Base-by-base conservation (phyloP, 768 basidiomycete genomes). In the Terana coerulea region DNA sequence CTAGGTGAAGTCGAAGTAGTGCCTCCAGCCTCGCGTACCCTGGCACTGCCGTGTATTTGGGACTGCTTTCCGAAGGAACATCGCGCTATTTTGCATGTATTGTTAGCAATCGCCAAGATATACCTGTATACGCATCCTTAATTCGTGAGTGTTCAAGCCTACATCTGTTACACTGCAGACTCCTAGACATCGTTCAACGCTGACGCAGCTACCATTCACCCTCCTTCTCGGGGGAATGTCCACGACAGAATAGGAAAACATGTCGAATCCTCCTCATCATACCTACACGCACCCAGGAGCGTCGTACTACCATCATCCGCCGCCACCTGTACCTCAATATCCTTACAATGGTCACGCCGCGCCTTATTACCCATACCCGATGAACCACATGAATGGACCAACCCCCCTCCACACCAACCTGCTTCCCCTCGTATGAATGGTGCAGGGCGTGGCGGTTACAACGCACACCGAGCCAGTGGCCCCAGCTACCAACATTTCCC, bases 341-440 rank as follows among this genome's bases (percentile, higher is more conserved):
- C 42, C 47, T 14, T 67, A 60, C 45, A 21, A 56, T n/a, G 62
- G 60, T 36, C 58, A 50, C 9, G 55, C 59, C 10, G 51, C 59
- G 5, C 65, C 65, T 8, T 66, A 67, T 51, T 69, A 70, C 46
- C 64, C 58, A 34, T 66, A 68, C 42, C 61, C 61, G 0, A 51
- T 74, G 36, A 68, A 71, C 5, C 75, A 72, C 47, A 69, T 75
- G 65, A 72, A 71, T 53, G 69, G 58, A 2, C 70, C 58, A 67
- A 62, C 52, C 74, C 65, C 51, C 67, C 63, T 52, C 64, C 58
- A 28, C 68, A 64, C 51, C 66, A 56, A 19, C 70, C 64, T 49
- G 67, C 72, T 47, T 67, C 73, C 15, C 68, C 71, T 49, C 71
- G 70, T 43, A 57, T 69, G 15, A 66, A 62, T 37, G 60, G 57